Base-by-base conservation (phyloP, 2,329 filamentous ascomycete species). In the Venturia pyrina region DNA sequence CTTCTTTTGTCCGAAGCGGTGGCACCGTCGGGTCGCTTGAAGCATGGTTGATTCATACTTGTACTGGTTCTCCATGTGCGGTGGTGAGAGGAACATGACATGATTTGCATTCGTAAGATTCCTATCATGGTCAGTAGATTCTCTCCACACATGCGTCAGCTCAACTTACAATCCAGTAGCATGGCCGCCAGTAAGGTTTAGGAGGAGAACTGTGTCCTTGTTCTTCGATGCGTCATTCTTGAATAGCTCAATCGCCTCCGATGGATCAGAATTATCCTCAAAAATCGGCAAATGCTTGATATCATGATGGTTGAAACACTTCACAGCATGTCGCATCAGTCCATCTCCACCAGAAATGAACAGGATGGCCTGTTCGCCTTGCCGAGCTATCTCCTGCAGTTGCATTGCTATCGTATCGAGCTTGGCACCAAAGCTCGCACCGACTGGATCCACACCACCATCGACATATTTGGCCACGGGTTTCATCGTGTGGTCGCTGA, bases 41-140 rank as follows among this genome's bases (percentile, higher is more conserved):
- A 78, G 81, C 82, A 87, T 87, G 0, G 80, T 78, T 0, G 82
- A 78, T 0, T 84, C 78, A 70, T 87, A 89, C 5, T 80, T 76
- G 57, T 84, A 79, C 60, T 84, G 79, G 0, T 78, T 80, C 44
- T 76, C 71, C 0, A 79, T 75, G 0, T 85, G 74, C 10, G 86
- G 73, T 0, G 86, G 86, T 0, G 81, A 79, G 2, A 87, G 72
- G 72, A 89, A 89, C 41, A 89, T 80, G 44, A 89, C 76, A 66
- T 89, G 85, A 68, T 87, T 88, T 0, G 86, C 85, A 48, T 80
- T 81, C 60, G 85, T 83, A 1, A 89, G 74, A 68, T 89, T 89
- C 11, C 82, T 85, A 59, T 5, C n/a, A 34, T 34, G n/a, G 60
- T 44, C 19, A 53, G 48, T 28, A 28, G 48, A 8, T 15, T 2